Base-by-base conservation (phyloP, 2,329 filamentous ascomycete genomes). In the Bipolaris sorokiniana region DNA sequence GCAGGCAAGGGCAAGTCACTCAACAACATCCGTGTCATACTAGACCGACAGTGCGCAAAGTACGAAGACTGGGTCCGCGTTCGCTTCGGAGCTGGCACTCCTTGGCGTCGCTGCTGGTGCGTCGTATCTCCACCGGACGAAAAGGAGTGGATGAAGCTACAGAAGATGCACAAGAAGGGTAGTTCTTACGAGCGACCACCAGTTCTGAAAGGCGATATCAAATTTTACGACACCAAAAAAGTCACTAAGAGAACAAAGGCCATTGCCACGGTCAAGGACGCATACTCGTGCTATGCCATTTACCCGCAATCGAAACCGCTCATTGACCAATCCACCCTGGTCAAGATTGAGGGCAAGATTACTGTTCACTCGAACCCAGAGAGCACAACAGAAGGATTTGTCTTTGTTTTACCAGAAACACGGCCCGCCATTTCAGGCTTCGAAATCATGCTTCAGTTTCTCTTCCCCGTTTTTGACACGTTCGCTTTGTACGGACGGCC, bases 41-140 rank as follows among this genome's bases (percentile, higher is more conserved):
- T 98, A 84, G 91, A 96, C 66, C 87, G 91, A 46, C 85, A 90
- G 18, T 88, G 84, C 54, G 85, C 91, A 66, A 89, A 88, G 67
- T 86, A 90, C 38, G 92, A 96, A 74, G 92, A 96, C 71, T 99
- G 95, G 95, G 92, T 93, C 16, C 86, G 95, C 61, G 95, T 99
- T 49, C 86, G 95, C 58, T 99, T 99, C 69, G 95, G 95, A 38
- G 93, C 95, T 31, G 95, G 95, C 45, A 96, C 95, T 9, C 93
- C 94, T 0, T 99, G 95, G 95, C 88, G 90, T 72, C 89, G 94
- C 37, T 99, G 93, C 77, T 99, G 94, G 93, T 97, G 93, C 76
- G 93, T 98, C 51, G 90, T 98, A 56, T 86, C 87, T 6, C 95
- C 94, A 2, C 94, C 95, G 0, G 91, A 96, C 70, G 93, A 98